Conservation (phyloP, 2,329 filamentous ascomycete species). For the Furcasterigmium furcatum region DNA sequence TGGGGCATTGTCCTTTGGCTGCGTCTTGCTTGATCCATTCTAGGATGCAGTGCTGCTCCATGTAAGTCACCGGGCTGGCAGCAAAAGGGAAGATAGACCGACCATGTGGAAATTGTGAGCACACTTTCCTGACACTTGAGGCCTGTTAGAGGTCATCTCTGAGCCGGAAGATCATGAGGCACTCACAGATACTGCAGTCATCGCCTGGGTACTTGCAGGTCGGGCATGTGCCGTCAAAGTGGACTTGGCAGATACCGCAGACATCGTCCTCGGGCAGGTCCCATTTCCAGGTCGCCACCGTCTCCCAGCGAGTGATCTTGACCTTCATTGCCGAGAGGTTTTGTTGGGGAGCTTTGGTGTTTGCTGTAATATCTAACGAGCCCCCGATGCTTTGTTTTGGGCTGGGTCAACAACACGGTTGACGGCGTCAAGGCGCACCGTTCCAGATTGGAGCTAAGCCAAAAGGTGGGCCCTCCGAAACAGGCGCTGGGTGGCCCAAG, state of each 20-base stretch:
- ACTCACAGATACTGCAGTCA: constrained; percentile 84
- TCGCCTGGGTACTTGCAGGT: constrained; percentile 98
- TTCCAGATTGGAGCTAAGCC: no score
- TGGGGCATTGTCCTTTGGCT: constrained; percentile 90
- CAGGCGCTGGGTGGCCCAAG: constrained; percentile 20
- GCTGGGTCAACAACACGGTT: no score
- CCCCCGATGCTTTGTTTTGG: no score
- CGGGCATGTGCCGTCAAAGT: constrained; percentile 96
- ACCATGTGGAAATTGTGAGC: constrained; percentile 99
- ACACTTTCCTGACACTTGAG: constrained; percentile 86
- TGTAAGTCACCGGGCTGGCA: constrained; percentile 11
- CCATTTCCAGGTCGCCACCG: constrained; percentile 96
- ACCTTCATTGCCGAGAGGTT: constrained; percentile 83
- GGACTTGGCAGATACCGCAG: constrained; percentile 96
- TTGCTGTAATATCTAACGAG: background rate
- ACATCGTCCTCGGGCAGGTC: constrained; percentile 96
- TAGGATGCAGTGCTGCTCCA: constrained; percentile 79
- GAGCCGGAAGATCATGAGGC: background rate
- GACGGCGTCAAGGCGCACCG: no score
- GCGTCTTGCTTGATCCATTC: constrained; percentile 96
- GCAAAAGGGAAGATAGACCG: constrained; percentile 19
- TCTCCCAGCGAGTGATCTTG: constrained; percentile 88
- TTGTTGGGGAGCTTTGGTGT: no score
- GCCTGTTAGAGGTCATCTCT: background rate
- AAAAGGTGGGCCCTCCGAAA: no score